Conservation (phyloP, 345 rosid genomes). For the Euphorbia tirucalli region DNA sequence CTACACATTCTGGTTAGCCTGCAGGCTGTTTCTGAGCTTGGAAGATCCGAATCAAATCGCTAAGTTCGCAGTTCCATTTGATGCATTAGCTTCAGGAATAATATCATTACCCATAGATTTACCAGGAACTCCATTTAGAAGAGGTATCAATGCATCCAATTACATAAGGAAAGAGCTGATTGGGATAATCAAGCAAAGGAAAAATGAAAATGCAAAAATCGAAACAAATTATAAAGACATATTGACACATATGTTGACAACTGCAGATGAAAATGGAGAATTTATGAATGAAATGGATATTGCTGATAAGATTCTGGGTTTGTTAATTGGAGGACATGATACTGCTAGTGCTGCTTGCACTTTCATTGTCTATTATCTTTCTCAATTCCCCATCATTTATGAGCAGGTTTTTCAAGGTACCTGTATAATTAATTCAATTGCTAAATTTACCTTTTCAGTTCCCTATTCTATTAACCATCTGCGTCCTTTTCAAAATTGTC, state of each 20-base stretch:
- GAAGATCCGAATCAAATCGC: conserved; percentile 30
- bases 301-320: conserved; percentile 38
- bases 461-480: too few species aligned
- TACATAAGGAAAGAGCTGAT: conserved; percentile 35
- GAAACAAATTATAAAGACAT: conserved; percentile 29
- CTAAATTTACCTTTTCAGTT: too few species aligned
- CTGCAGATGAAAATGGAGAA: conserved; percentile 29
- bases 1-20: conserved; percentile 37
- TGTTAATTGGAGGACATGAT: conserved; percentile 42
- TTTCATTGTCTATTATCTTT: conserved; percentile 36
- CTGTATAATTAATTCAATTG: too few species aligned
- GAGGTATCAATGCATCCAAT: conserved; percentile 30
- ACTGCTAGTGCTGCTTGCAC: conserved; percentile 42
- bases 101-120: conserved; percentile 33
- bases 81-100: conserved; percentile 23
- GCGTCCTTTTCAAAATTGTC: too few species aligned
- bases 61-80: conserved; percentile 25
- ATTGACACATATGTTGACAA: conserved; percentile 32
- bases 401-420: conserved; percentile 34
- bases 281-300: conserved; percentile 36
- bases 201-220: conserved; percentile 26
- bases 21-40: conserved; percentile 31
- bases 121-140: conserved; percentile 31
- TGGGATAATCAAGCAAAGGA: conserved; percentile 30
- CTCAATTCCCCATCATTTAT: conserved; percentile 33